Conservation (phyloP, 176 grass and related monocot species). For the Bonia amplexicaulis region DNA sequence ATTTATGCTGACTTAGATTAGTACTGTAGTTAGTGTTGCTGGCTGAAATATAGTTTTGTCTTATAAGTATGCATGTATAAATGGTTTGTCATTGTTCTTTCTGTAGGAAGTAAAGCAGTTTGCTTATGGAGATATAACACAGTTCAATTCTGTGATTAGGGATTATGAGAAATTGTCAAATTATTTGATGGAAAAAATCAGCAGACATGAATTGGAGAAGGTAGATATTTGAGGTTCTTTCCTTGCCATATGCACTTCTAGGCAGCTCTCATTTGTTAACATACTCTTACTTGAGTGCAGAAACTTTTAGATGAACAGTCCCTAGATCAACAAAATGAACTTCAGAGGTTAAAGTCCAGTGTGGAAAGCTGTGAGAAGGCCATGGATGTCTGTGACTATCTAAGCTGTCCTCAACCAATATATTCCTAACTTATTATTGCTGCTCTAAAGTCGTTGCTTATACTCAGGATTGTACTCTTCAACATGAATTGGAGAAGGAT, state of each 20-base stretch:
- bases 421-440: not conserved
- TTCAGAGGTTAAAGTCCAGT: slow-evolving; percentile 48
- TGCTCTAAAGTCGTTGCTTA: slow-evolving; percentile 9
- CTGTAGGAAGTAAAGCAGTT: slow-evolving; percentile 60
- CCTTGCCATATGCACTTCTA: not conserved
- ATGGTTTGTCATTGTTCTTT: slow-evolving; percentile 22
- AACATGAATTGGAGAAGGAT: slow-evolving; percentile 80
- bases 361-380: slow-evolving; percentile 44
- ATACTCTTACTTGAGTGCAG: slow-evolving; percentile 42
- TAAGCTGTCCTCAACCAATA: slow-evolving; percentile 27
- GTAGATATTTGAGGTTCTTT: slow-evolving; percentile 34
- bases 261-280: slow-evolving; percentile 1
- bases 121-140: slow-evolving; percentile 34
- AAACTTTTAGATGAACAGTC: slow-evolving; percentile 44
- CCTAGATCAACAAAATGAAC: slow-evolving; percentile 43
- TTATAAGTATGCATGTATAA: not conserved
- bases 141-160: slow-evolving; percentile 43
- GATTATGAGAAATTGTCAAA: slow-evolving; percentile 48
- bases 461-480: slow-evolving; percentile 59
- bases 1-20: not conserved
- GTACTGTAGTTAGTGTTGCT: not conserved
- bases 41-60: slow-evolving; percentile 5
- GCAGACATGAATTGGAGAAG: slow-evolving; percentile 75
- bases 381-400: slow-evolving; percentile 42
- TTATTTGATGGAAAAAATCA: slow-evolving; percentile 40